Evolutionary conservation across 345 rosid species (phyloP), one percentile per base, ranked within the genome.

Genomic region (Bretschneidera sinensis): DNA sequence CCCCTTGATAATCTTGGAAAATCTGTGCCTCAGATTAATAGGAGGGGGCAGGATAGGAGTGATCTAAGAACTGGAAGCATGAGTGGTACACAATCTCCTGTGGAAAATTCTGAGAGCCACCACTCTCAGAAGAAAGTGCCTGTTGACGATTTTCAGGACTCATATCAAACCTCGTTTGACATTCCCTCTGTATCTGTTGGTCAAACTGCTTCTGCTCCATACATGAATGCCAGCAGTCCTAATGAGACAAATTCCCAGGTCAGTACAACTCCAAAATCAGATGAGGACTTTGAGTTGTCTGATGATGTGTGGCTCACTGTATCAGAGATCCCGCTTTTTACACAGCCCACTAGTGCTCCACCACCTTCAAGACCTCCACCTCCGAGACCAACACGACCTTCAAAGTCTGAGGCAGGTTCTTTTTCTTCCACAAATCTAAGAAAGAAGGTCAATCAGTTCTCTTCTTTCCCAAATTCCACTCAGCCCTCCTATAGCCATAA

Each of bases 321-420:
- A 24, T 86, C 96, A 24, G 99, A 94, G 82, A 77, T 94, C 77
- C 97, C 96, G 54, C 85, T 94, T 59, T 84, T 73, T 76, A 94
- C 99, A 0, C 81, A 72, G 65, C 97, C 92, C 57, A 88, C 96
- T 3, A 77, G 70, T 58, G 89, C 87, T 55, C 92, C 92, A 5
- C 99, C 99, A 9, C 99, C 99, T 74, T 70, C 88, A n/a, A 86
- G 99, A 66, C 99, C 99, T 43, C 96, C 99, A 49, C 99, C 97
- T 60, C 95, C 97, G 28, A 81, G 89, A 73, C 96, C 91, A 55
- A 78, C 95, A 23, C 85, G 91, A 22, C 48, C 67, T 64, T 59
- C 73, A 25, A 80, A 72, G 71, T 39, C 74, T n/a, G 77, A 68
- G 39, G 57, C 63, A 15, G 70, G 74, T 55, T 65, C 89, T 21